Evolutionary conservation across 345 rosid species (phyloP).

Genomic region (Eucalyptus tenuipes): DNA sequence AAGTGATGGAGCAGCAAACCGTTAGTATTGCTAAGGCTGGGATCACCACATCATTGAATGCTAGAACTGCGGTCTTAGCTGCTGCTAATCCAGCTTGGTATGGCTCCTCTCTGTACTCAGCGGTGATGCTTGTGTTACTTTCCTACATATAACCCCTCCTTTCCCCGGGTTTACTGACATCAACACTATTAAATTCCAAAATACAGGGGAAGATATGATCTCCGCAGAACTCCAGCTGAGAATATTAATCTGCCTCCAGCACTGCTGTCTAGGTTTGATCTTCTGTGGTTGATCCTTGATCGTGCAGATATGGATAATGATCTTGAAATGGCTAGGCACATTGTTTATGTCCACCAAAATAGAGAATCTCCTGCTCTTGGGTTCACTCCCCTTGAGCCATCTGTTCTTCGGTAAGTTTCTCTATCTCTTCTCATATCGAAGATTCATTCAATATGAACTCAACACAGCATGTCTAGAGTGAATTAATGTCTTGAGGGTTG

Average conservation of each 20-base stretch:
- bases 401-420: conserved; percentile 58
- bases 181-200: background rate
- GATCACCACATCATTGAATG: conserved; percentile 90
- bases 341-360: conserved; percentile 86
- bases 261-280: conserved; percentile 87
- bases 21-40: conserved; percentile 99
- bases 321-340: conserved; percentile 93
- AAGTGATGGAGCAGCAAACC: conserved; percentile 99
- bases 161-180: background rate
- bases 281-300: conserved; percentile 92
- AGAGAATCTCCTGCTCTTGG: conserved; percentile 92
- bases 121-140: background rate
- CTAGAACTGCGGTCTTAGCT: conserved; percentile 96
- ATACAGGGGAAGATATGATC: conserved; percentile 92
- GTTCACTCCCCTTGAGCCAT: conserved; percentile 78
- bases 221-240: conserved; percentile 94
- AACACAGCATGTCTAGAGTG: background rate
- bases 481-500: background rate
- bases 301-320: conserved; percentile 96
- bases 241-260: conserved; percentile 97
- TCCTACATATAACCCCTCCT: background rate
- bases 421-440: background rate
- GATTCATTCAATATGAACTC: background rate
- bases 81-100: conserved; percentile 99
- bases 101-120: background rate